phyloP scores from a whole-genome alignment of 106 monocot species.

The Platanthera guangdongensis region DNA sequence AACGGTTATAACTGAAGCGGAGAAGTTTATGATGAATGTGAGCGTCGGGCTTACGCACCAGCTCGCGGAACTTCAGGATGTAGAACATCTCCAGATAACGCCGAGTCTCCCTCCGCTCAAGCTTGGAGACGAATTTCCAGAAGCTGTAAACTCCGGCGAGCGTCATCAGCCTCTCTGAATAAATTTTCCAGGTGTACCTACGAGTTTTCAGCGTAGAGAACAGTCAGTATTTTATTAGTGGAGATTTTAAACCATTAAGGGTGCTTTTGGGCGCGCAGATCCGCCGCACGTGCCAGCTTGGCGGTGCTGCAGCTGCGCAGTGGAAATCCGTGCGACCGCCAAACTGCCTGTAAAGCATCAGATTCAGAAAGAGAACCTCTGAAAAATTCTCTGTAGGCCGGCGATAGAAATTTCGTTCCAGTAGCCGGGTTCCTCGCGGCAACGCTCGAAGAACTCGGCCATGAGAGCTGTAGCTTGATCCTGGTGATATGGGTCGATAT shows the following conservation, averaged over 20 bases:
- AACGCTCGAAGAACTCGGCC: constrained; percentile 66
- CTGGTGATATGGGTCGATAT: constrained; percentile 91
- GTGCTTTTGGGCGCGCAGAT: too few relatives aligned
- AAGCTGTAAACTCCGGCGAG: constrained; percentile 88
- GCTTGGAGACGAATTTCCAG: constrained; percentile 92
- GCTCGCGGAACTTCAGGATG: constrained; percentile 80
- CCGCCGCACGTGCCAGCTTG: too few relatives aligned
- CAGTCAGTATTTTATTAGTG: too few relatives aligned
- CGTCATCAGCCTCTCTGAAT: constrained; percentile 91
- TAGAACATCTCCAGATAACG: constrained; percentile 97
- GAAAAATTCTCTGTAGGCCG: constrained; percentile 58
- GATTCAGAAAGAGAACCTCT: constrained; percentile 34
- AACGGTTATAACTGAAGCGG: background rate
- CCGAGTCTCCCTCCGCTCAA: constrained; percentile 82
- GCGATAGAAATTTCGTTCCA: constrained; percentile 56
- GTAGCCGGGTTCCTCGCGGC: constrained; percentile 42
- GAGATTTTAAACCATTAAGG: background rate
- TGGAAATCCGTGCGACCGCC: too few relatives aligned
- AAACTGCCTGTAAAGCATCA: too few relatives aligned
- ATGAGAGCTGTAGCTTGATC: constrained; percentile 47
- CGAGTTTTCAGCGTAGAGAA: background rate
- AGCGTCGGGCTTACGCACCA: constrained; percentile 33
- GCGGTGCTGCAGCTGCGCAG: too few relatives aligned
- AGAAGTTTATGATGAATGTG: background rate
- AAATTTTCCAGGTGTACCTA: constrained; percentile 97